phyloP scores from a whole-genome alignment of 2,329 filamentous ascomycete species.

The Thermochaetoides dissita region DNA sequence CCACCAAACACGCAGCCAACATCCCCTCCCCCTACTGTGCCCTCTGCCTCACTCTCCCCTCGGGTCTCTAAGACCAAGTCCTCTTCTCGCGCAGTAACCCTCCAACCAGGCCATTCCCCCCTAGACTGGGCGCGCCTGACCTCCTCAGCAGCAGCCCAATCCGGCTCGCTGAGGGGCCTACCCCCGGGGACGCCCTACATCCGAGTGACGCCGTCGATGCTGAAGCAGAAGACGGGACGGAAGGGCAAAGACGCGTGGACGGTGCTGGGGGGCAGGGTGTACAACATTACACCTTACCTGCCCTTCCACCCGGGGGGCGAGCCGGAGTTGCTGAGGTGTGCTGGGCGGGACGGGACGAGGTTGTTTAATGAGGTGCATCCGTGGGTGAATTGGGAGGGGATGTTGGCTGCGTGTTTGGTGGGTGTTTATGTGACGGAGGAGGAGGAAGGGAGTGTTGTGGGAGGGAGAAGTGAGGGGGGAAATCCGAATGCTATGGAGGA shows the following conservation, averaged over 20 bases:
- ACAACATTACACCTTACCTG: constrained; percentile 82
- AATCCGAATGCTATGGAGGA: constrained; percentile 35
- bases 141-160: constrained; percentile 43
- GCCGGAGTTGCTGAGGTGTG: constrained; percentile 53
- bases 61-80: background rate
- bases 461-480: constrained; percentile 32
- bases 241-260: constrained; percentile 85
- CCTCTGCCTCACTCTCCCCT: constrained; percentile 30
- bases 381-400: constrained; percentile 61
- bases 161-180: constrained; percentile 42
- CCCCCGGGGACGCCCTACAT: constrained; percentile 39
- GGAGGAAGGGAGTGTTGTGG: constrained; percentile 20
- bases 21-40: constrained; percentile 42
- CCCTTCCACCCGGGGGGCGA: constrained; percentile 83
- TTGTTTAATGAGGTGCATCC: constrained; percentile 55
- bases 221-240: constrained; percentile 66
- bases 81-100: constrained; percentile 46
- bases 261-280: constrained; percentile 75
- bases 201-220: constrained; percentile 68
- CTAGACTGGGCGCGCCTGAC: constrained; percentile 87
- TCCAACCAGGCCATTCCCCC: constrained; percentile 84
- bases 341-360: constrained; percentile 46
- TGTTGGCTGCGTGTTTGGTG: constrained; percentile 49
- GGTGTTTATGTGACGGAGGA: constrained; percentile 50
- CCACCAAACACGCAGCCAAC: too few species aligned